These are phyloP conservation scores for Tephrocybe sp. DNA, from an alignment of 768 basidiomycete genomes.

Conservation along the genomic window DNA sequence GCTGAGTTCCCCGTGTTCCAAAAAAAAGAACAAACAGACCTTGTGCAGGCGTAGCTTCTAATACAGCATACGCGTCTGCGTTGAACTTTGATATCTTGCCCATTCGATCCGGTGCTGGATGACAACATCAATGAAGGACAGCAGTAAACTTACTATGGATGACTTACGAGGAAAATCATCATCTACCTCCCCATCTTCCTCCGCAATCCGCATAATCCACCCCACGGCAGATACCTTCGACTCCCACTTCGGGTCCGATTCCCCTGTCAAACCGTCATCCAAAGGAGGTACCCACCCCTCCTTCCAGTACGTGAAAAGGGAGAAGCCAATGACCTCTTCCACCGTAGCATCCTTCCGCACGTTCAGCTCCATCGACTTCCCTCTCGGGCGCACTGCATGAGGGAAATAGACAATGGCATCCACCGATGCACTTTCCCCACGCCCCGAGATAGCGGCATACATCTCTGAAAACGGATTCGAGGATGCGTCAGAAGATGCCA, in stretches of 20 bases:
- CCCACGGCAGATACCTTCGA: slow-evolving; percentile 71
- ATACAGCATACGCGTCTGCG: slow-evolving; percentile 85
- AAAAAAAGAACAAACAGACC: slow-evolving; percentile 36
- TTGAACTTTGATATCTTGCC: slow-evolving; percentile 86
- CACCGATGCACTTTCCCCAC: slow-evolving; percentile 59
- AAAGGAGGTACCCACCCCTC: slow-evolving; percentile 77
- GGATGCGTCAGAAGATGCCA: slow-evolving; percentile 62
- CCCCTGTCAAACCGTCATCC: slow-evolving; percentile 58
- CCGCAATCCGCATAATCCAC: slow-evolving; percentile 92
- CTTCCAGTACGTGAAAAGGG: slow-evolving; percentile 93
- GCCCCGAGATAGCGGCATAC: slow-evolving; percentile 83
- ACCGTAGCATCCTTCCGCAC: slow-evolving; percentile 88
- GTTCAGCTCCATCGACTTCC: slow-evolving; percentile 65
- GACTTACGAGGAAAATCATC: slow-evolving; percentile 91
- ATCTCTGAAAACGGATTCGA: slow-evolving; percentile 87
- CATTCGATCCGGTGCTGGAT: slow-evolving; percentile 84
- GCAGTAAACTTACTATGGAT: slow-evolving; percentile 25
- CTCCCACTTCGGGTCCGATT: slow-evolving; percentile 59
- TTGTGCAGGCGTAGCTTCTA: slow-evolving; percentile 72
- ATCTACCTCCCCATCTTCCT: slow-evolving; percentile 97
- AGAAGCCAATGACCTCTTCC: slow-evolving; percentile 94
- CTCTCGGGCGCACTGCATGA: slow-evolving; percentile 57
- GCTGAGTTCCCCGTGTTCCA: slow-evolving; percentile 13
- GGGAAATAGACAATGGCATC: slow-evolving; percentile 85
- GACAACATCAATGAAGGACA: slow-evolving; percentile 2